Base-by-base conservation (phyloP, 1,284 basidiomycete species). In the Puccinia coronata region DNA sequence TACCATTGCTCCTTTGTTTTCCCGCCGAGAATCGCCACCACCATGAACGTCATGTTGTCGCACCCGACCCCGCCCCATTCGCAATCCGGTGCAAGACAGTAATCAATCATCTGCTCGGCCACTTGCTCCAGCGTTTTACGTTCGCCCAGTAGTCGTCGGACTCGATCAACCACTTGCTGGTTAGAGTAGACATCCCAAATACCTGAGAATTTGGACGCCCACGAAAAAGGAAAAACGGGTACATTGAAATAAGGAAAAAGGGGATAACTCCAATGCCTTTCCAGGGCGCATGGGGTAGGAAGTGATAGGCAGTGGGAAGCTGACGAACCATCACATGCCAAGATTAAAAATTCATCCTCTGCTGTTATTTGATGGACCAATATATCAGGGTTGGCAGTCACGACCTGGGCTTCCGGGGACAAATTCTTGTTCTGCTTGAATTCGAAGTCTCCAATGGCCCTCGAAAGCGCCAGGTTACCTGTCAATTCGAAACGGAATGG, bases 181-280 rank as follows among this genome's bases (percentile, higher is more conserved):
- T 94, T 98, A 34, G 90, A 90, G 59, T 99, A 87, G 86, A 96
- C 98, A 86, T 99, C 97, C 97, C 97, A 99, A 85, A 99, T 99
- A 83, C 96, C 96, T 96, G 84, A 12, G 74, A 63, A 16, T 16
- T 11, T 31, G 0, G 16, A 57, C 55, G n/a, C 41, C 59, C 25
- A 67, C 39, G 73, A 82, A 82, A 69, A 47, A 47, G 1, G 78
- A 82, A 57, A 81, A 82, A n/a, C n/a, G n/a, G n/a, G n/a, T n/a
- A n/a, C n/a, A n/a, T n/a, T n/a, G n/a, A n/a, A n/a, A n/a, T n/a
- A n/a, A n/a, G n/a, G n/a, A n/a, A n/a, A n/a, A n/a, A n/a, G n/a
- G n/a, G n/a, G n/a, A n/a, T n/a, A 70, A 53, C 25, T 55, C 31
- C 34, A 39, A 20, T 51, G 53, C 28, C 34, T 14, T 23, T 59